Evolutionary conservation across 306 rosid genomes (phyloP).

Genomic region (Cicer yamashitae): DNA sequence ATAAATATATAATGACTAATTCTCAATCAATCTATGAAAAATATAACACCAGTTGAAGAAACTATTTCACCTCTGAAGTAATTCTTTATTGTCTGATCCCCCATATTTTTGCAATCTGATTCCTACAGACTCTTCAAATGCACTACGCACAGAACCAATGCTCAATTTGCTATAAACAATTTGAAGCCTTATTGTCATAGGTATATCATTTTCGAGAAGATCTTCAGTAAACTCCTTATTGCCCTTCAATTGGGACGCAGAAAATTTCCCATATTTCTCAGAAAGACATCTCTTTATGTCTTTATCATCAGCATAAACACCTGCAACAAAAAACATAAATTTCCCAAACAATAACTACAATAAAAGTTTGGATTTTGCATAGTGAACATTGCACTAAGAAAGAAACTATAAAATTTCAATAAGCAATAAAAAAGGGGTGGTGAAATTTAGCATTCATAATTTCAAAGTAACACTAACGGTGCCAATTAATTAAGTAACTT

Average conservation of each 20-base stretch:
- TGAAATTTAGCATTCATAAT: neutral
- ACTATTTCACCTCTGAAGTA: conserved; percentile 79
- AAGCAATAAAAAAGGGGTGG: neutral
- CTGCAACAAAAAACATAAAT: conserved; percentile 50
- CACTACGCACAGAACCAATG: conserved; percentile 82
- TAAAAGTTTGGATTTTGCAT: neutral
- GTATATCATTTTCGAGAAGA: conserved; percentile 77
- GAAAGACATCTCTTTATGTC: conserved; percentile 61
- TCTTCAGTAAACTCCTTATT: conserved; percentile 67
- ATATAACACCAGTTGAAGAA: conserved; percentile 10
- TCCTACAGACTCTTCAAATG: conserved; percentile 91
- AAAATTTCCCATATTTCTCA: conserved; percentile 66
- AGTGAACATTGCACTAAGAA: neutral
- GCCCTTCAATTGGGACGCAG: conserved; percentile 59
- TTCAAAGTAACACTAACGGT: neutral
- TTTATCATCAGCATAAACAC: conserved; percentile 76
- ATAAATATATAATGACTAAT: neutral
- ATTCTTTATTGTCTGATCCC: conserved; percentile 69
- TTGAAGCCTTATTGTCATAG: conserved; percentile 85
- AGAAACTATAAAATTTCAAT: neutral
- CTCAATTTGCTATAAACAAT: conserved; percentile 81
- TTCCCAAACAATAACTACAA: conserved; percentile 19
- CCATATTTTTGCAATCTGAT: conserved; percentile 74
- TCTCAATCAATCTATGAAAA: neutral
- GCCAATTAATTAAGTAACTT: conserved; percentile 1